Conservation (phyloP, 2,329 filamentous ascomycete genomes). For the Diaporthe citrichinensis region DNA sequence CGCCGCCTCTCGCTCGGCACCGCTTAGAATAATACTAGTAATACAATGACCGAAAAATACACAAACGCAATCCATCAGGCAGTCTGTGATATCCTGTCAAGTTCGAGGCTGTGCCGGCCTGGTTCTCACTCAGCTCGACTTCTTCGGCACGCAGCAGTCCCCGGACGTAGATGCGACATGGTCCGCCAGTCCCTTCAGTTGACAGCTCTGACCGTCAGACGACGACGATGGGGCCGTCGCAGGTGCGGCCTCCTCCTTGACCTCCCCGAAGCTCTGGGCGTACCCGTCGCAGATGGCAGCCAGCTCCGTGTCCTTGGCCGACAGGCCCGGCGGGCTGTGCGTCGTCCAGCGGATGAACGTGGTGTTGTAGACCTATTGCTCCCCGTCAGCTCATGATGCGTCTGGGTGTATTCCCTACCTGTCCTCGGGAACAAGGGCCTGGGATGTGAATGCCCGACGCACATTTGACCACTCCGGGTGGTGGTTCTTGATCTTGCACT, state of each 20-base stretch:
- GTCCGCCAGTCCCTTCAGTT: conserved; percentile 61
- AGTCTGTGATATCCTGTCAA: not conserved
- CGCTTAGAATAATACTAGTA: conserved; percentile 43
- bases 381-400: conserved; percentile 49
- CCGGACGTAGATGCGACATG: conserved; percentile 61
- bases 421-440: not conserved
- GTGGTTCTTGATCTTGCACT: conserved; percentile 78
- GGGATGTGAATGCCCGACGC: conserved; percentile 44
- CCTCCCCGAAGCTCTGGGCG: conserved; percentile 70
- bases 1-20: conserved; percentile 24
- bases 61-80: not conserved
- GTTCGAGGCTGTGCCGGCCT: too few species aligned
- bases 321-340: conserved; percentile 76
- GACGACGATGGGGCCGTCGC: not conserved
- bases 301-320: conserved; percentile 72
- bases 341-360: conserved; percentile 82
- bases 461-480: conserved; percentile 86
- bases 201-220: conserved; percentile 47
- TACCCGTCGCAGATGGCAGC: conserved; percentile 74
- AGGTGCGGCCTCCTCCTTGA: conserved; percentile 48
- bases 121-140: conserved; percentile 3
- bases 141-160: conserved; percentile 68
- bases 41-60: conserved; percentile 34
- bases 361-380: conserved; percentile 75
- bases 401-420: too few species aligned